A percentile compares a stretch with the other conserved stretches of the same genome.
Evolutionary conservation across 139 green algal genomes (phyloP).

Genomic region (Trebouxia sp.): DNA sequence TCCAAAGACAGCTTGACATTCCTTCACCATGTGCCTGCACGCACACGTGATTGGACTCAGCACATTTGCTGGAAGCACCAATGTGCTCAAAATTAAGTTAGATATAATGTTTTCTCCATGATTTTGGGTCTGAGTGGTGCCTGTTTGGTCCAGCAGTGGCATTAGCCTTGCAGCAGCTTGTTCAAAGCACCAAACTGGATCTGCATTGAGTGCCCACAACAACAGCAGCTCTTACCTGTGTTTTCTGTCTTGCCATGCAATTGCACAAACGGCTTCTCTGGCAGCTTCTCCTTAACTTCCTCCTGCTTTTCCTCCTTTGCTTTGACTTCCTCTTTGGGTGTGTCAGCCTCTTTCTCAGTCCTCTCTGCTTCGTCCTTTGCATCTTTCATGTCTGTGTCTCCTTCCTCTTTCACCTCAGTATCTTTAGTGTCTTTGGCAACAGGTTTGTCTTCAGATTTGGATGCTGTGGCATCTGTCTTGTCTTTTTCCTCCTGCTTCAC

Average conservation of each 20-base stretch:
- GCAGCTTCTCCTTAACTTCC: neutral
- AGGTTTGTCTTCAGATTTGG: neutral
- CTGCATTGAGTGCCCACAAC: neutral
- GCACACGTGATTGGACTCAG: too few relatives aligned
- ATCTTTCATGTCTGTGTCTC: conserved; percentile 21
- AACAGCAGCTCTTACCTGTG: neutral
- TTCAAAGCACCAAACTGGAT: too few relatives aligned
- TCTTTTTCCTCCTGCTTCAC: neutral
- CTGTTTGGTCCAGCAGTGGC: too few relatives aligned
- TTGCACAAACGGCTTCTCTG: conserved; percentile 15
- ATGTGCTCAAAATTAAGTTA: too few relatives aligned
- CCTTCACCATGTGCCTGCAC: too few relatives aligned
- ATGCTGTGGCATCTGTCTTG: conserved; percentile 2
- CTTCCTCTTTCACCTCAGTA: neutral
- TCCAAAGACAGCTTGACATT: too few relatives aligned
- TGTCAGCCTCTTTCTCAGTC: conserved; percentile 1
- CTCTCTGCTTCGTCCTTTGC: conserved; percentile 4
- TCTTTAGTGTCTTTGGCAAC: neutral
- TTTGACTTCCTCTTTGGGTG: conserved; percentile 26
- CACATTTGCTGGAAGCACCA: too few relatives aligned
- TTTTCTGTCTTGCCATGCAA: neutral
- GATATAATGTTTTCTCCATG: too few relatives aligned
- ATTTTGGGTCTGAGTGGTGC: too few relatives aligned
- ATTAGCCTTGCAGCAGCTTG: too few relatives aligned
- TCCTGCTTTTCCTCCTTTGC: conserved; percentile 25